Evolutionary conservation across 2,329 filamentous ascomycete species (phyloP).

Genomic region (Ophiosphaerella narmari): DNA sequence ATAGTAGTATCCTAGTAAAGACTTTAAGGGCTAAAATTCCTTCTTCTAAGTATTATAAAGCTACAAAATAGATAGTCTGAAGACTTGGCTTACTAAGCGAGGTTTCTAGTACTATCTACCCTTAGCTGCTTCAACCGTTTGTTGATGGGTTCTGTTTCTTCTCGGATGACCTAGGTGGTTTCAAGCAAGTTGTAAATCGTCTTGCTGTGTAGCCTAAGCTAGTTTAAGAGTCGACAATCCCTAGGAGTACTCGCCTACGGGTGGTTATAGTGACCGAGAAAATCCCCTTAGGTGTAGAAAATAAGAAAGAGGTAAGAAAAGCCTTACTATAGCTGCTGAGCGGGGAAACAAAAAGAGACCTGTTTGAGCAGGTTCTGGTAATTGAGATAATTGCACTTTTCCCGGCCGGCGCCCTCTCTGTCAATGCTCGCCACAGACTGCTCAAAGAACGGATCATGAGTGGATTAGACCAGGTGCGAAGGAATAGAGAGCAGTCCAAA

Average conservation of each 20-base stretch:
- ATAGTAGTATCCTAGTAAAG: conserved; percentile 11
- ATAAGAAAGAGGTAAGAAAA: conserved; percentile 19
- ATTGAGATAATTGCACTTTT: too few species aligned
- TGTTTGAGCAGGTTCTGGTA: too few species aligned
- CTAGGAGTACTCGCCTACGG: conserved; percentile 15
- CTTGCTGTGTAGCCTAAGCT: background rate
- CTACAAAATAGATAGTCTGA: too few species aligned
- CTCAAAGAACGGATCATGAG: too few species aligned
- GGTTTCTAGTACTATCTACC: too few species aligned
- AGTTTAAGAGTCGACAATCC: background rate
- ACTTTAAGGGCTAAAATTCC: conserved; percentile 8
- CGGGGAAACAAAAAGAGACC: conserved; percentile 8
- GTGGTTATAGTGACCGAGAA: conserved; percentile 30
- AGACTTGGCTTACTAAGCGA: too few species aligned
- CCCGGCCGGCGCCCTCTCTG: too few species aligned
- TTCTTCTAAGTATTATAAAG: background rate
- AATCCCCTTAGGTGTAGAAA: conserved; percentile 12
- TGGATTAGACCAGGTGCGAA: too few species aligned
- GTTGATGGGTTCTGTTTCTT: conserved; percentile 32
- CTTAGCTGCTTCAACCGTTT: conserved; percentile 23
- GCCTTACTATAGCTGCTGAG: conserved; percentile 25
- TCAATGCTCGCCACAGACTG: too few species aligned
- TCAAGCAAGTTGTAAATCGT: conserved; percentile 18
- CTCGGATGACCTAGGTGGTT: conserved; percentile 21
- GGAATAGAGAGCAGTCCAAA: too few species aligned